These are phyloP conservation scores for Malus sylvestris DNA, from an alignment of 306 rosid genomes.

Conservation along the genomic window DNA sequence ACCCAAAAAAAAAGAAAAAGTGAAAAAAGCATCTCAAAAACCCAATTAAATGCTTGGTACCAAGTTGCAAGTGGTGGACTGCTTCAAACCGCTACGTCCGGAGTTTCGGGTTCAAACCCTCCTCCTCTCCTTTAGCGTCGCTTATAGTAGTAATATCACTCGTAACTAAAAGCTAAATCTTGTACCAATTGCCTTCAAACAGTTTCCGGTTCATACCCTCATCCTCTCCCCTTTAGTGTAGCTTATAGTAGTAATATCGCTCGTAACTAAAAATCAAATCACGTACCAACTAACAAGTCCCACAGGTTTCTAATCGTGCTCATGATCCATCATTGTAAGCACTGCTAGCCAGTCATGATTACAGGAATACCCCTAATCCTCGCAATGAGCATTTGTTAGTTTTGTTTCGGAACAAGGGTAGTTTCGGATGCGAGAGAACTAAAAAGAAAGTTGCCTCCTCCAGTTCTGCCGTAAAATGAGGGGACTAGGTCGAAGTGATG, in stretches of 20 bases:
- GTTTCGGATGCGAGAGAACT: conserved; percentile 13
- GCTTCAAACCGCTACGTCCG: neutral
- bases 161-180: too few species aligned
- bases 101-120: neutral
- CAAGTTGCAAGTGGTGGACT: neutral
- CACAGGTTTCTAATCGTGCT: conserved; percentile 12
- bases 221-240: too few species aligned
- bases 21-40: neutral
- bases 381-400: neutral
- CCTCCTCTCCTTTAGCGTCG: neutral
- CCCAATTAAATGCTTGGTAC: conserved; percentile 6
- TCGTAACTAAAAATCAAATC: neutral
- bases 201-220: too few species aligned
- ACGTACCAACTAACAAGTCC: neutral
- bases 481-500: conserved; percentile 31
- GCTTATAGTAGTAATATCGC: too few species aligned
- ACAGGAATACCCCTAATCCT: conserved; percentile 22
- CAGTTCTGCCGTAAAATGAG: conserved; percentile 65
- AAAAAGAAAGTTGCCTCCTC: conserved; percentile 18
- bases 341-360: conserved; percentile 22
- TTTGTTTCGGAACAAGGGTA: neutral
- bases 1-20: neutral
- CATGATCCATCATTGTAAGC: conserved; percentile 29
- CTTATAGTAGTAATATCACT: neutral
- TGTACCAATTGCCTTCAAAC: too few species aligned